phyloP scores from a whole-genome alignment of 768 basidiomycete species.

The Termitomyces eurrhizus region DNA sequence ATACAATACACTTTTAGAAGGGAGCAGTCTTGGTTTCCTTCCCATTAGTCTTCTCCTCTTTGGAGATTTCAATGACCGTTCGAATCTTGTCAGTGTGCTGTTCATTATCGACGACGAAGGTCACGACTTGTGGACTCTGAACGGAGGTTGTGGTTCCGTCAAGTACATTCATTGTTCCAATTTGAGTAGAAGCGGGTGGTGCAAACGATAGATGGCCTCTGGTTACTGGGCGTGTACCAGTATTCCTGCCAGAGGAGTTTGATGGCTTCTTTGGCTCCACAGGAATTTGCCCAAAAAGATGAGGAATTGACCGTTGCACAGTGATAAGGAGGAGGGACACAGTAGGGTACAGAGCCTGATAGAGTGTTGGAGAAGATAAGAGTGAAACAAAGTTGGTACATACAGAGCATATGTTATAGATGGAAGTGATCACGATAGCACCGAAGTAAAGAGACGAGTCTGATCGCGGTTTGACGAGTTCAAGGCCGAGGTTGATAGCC shows the following conservation, averaged over 20 bases:
- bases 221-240: slow-evolving; percentile 9
- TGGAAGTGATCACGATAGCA: slow-evolving; percentile 10
- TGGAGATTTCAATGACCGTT: slow-evolving; percentile 1
- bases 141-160: background rate
- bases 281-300: slow-evolving; percentile 8
- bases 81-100: background rate
- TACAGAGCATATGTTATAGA: slow-evolving; percentile 12
- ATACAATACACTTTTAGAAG: background rate
- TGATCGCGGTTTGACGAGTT: slow-evolving; percentile 4
- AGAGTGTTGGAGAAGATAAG: background rate
- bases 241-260: background rate
- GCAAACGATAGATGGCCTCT: slow-evolving; percentile 10
- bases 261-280: slow-evolving; percentile 2
- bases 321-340: slow-evolving; percentile 4
- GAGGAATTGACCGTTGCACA: slow-evolving; percentile 10
- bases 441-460: slow-evolving; percentile 14
- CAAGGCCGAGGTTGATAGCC: slow-evolving; percentile 12
- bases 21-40: slow-evolving; percentile 10
- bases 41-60: slow-evolving; percentile 1
- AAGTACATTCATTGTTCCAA: slow-evolving; percentile 1
- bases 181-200: slow-evolving; percentile 4
- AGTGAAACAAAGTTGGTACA: background rate
- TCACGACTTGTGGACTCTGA: slow-evolving; percentile 6
- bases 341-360: slow-evolving; percentile 10
- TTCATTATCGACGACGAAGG: slow-evolving; percentile 5